Base-by-base conservation (phyloP, 176 grass and related monocot genomes). In the Urochloa ruziziensis region DNA sequence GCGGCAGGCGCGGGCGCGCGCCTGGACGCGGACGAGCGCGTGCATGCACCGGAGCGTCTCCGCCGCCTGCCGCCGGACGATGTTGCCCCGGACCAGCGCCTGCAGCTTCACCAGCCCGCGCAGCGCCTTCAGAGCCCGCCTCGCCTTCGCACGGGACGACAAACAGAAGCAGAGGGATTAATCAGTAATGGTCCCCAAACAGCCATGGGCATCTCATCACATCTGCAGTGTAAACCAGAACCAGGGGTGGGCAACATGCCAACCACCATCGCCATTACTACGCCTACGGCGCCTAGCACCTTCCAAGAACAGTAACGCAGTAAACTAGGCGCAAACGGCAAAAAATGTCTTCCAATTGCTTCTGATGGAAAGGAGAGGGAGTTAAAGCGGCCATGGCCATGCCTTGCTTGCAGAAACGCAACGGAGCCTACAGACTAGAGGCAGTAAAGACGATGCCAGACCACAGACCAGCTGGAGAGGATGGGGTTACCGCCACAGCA, bases 11-110 rank as follows among this genome's bases (percentile, higher is more conserved):
- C 93, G 87, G 5, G 96, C 93, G 25, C 91, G 89, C 27, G 89
- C 61, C 83, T 99, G 96, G 43, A 94, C 93, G 42, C 96, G 82
- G 29, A 92, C 87, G 77, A 99, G 86, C 6, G 96, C 96, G 56
- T 96, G 87, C 96, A 99, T 99, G 96, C 96, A 94, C 30, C 96
- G 91, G 27, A 99, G 83, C 23, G 96, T 94, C 89, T 99, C 93
- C 21, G 93, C 93, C 37, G 96, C 93, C 82, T 99, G 93, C 83
- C 94, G 89, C 74, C 93, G 91, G 2, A 99, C 96, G 54, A 99
- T 99, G 91, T 96, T 93, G 71, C 96, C 96, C 40, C 96, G 92
- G 35, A 94, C 96, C 62, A 99, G 82, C 14, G 96, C 96, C 81
- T 99, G 96, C 23, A 99, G 93, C 84, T 99, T 99, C 73, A 99